Percentiles rank a stretch among this genome's conserved stretches.
These are phyloP conservation scores for Phytopythium kandeliae DNA, from an alignment of 352 stramenopile species.

Conservation along the genomic window DNA sequence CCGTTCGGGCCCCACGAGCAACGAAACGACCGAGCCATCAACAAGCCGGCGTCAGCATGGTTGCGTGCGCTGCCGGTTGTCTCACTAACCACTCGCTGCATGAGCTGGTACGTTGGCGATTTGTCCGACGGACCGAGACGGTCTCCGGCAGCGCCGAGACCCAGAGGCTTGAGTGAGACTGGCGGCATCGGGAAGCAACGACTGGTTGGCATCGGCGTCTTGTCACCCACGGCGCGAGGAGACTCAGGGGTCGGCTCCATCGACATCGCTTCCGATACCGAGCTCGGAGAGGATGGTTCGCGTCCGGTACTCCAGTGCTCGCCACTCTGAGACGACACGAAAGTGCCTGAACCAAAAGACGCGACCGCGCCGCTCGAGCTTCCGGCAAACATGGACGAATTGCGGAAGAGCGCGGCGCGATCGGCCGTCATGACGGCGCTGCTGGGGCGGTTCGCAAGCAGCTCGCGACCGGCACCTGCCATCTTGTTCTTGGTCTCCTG, in stretches of 20 bases:
- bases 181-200: conserved; percentile 5
- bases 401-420: conserved; percentile 32
- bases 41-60: conserved; percentile 56
- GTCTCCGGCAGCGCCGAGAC: conserved; percentile 26
- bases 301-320: conserved; percentile 11
- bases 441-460: conserved; percentile 6
- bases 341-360: conserved; percentile 27
- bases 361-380: conserved; percentile 19
- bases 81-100: conserved; percentile 36
- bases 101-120: conserved; percentile 69
- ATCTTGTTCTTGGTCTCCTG: conserved; percentile 22
- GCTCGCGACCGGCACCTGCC: conserved; percentile 17
- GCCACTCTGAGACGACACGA: not conserved
- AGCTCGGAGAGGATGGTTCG: not conserved
- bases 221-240: not conserved
- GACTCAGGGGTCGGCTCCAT: conserved; percentile 9
- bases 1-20: conserved; percentile 78
- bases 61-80: conserved; percentile 30
- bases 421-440: conserved; percentile 22
- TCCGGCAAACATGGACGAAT: conserved; percentile 34
- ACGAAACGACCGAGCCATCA: conserved; percentile 76
- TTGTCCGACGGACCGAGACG: conserved; percentile 24
- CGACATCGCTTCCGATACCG: not conserved
- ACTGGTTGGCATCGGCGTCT: not conserved
- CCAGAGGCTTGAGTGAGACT: conserved; percentile 23